Percentiles rank a stretch among this genome's conserved stretches.
phyloP scores from a whole-genome alignment of 2,329 filamentous ascomycete genomes.

The Exserohilum rostratum region DNA sequence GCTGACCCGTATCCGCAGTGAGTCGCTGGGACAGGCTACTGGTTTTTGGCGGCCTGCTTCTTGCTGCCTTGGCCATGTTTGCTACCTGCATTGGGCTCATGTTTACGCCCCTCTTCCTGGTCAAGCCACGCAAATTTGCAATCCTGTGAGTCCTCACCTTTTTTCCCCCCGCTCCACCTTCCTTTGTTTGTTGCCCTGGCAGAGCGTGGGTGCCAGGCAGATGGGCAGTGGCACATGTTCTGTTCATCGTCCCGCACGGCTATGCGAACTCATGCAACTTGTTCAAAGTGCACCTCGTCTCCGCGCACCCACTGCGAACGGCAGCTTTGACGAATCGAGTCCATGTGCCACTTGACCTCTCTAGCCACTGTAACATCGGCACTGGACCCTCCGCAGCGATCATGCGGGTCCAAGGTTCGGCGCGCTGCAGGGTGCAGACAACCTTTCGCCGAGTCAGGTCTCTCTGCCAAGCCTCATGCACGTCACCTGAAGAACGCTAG shows the following conservation, averaged over 20 bases:
- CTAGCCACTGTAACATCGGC: constrained; percentile 46
- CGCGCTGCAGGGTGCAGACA: constrained; percentile 44
- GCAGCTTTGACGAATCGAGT: constrained; percentile 27
- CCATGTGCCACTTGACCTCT: constrained; percentile 42
- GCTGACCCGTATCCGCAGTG: constrained; percentile 64
- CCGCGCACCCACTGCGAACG: constrained; percentile 18
- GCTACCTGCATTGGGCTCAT: constrained; percentile 90
- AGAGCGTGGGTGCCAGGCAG: constrained; percentile 27
- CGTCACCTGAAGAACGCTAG: constrained; percentile 33
- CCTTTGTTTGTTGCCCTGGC: constrained; percentile 5
- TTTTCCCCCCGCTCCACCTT: constrained; percentile 23
- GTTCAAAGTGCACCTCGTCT: constrained; percentile 16
- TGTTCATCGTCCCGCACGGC: constrained; percentile 30
- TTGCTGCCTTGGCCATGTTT: constrained; percentile 77
- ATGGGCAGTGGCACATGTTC: constrained; percentile 35
- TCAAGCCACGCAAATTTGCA: constrained; percentile 90
- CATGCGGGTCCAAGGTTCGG: constrained; percentile 50
- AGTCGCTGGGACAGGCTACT: constrained; percentile 96
- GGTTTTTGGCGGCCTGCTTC: constrained; percentile 68
- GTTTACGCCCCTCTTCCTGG: constrained; percentile 70
- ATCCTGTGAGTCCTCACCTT: constrained; percentile 77
- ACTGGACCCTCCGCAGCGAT: constrained; percentile 45
- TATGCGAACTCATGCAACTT: constrained; percentile 41
- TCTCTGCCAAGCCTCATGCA: constrained; percentile 28
- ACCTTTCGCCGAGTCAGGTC: constrained; percentile 37